These are phyloP conservation scores for Wickerhamomyces mucosus DNA, from an alignment of 805 yeast genomes.

Conservation along the genomic window DNA sequence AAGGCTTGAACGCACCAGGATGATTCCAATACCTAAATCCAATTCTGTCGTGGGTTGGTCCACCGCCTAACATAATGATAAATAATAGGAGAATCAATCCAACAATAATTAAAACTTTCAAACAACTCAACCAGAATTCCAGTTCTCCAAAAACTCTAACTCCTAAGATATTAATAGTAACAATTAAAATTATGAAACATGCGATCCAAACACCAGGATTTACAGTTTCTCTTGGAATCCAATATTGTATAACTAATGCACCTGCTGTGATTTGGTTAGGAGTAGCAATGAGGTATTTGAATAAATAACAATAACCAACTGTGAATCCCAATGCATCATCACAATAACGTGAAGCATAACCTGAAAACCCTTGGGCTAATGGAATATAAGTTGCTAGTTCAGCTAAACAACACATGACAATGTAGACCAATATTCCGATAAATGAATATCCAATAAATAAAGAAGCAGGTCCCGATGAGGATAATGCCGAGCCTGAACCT, in stretches of 20 bases:
- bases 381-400: constrained; percentile 65
- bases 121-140: constrained; percentile 38
- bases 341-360: constrained; percentile 41
- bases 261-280: constrained; percentile 44
- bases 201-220: constrained; percentile 56
- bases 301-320: constrained; percentile 21
- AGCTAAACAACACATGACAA: constrained; percentile 60
- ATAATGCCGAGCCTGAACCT: constrained; percentile 52
- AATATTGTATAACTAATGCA: constrained; percentile 39
- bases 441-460: constrained; percentile 52
- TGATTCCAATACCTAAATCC: constrained; percentile 65
- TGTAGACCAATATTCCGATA: constrained; percentile 63
- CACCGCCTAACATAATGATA: constrained; percentile 68
- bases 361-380: constrained; percentile 54
- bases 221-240: constrained; percentile 33
- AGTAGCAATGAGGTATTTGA: constrained; percentile 18
- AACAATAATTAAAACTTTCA: constrained; percentile 44
- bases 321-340: constrained; percentile 22
- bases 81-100: constrained; percentile 58
- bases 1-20: constrained; percentile 55
- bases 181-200: constrained; percentile 27
- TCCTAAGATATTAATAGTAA: constrained; percentile 40
- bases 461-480: constrained; percentile 49
- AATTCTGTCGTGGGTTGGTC: constrained; percentile 60
- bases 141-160: constrained; percentile 49